Evolutionary conservation across 306 rosid genomes (phyloP).

Genomic region (Rosa chinensis): DNA sequence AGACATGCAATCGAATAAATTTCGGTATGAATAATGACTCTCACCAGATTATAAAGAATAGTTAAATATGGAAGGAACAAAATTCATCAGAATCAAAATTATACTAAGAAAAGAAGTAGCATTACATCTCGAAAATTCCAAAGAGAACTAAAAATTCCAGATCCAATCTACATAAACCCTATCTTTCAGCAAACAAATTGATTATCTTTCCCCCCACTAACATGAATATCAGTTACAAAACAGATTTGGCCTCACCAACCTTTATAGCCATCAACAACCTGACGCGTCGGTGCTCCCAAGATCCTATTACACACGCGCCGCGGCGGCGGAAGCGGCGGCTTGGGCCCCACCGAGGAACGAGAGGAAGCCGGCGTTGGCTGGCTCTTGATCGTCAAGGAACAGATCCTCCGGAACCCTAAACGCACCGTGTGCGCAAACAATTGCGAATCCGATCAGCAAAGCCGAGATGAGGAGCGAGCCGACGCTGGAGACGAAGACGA

Average conservation of each 20-base stretch:
- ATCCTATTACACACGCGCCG: constrained; percentile 54
- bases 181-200: constrained; percentile 14
- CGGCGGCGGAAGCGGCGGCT: constrained; percentile 52
- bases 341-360: constrained; percentile 85
- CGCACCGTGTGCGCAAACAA: constrained; percentile 78
- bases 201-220: constrained; percentile 4
- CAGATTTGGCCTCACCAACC: constrained; percentile 41
- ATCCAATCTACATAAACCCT: constrained; percentile 32
- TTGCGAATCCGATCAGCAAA: constrained; percentile 61
- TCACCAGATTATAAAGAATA: not conserved
- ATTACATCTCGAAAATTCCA: constrained; percentile 9
- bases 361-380: constrained; percentile 62
- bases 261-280: constrained; percentile 13
- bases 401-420: constrained; percentile 88
- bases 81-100: not conserved
- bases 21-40: not conserved
- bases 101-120: constrained; percentile 4
- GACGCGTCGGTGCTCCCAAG: constrained; percentile 21
- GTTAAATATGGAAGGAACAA: not conserved
- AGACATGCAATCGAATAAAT: not conserved
- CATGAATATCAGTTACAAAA: constrained; percentile 23
- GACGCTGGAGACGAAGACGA: constrained; percentile 75
- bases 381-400: constrained; percentile 91
- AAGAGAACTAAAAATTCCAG: not conserved
- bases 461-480: constrained; percentile 93